Percentiles rank a stretch among this genome's conserved stretches.
phyloP scores from a whole-genome alignment of 1,139 yeast species.

The Scheffersomyces illinoinensis region DNA sequence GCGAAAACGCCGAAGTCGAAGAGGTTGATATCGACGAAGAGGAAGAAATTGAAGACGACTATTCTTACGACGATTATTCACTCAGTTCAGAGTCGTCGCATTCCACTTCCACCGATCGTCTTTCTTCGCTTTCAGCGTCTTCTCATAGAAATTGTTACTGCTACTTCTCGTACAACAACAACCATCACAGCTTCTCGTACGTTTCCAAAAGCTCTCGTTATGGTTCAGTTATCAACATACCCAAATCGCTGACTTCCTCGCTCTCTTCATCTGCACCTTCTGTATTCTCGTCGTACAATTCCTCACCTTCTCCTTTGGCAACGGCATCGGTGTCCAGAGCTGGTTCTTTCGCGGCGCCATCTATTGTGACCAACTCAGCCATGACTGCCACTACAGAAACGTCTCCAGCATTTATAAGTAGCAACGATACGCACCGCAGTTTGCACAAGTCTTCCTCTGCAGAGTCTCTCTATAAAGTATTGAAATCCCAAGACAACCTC shows the following conservation, averaged over 20 bases:
- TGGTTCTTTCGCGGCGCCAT: not conserved
- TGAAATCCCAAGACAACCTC: slow-evolving; percentile 1
- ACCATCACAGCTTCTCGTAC: not conserved
- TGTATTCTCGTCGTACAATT: not conserved
- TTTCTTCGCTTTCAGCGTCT: slow-evolving; percentile 3
- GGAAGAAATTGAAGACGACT: not conserved
- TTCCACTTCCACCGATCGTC: not conserved
- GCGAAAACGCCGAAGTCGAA: not conserved
- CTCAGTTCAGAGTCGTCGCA: not conserved
- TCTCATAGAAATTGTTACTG: not conserved
- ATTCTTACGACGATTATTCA: not conserved
- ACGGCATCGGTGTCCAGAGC: not conserved
- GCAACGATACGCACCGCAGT: not conserved
- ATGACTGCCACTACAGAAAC: not conserved
- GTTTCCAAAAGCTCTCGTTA: not conserved
- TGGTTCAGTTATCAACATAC: not conserved
- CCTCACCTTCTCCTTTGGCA: slow-evolving; percentile 3
- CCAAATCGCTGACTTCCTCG: not conserved
- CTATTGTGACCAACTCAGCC: not conserved
- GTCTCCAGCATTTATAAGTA: not conserved
- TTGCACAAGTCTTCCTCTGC: slow-evolving; percentile 3
- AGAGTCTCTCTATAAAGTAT: slow-evolving; percentile 3
- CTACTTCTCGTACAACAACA: not conserved
- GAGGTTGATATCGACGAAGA: slow-evolving; percentile 3
- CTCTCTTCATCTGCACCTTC: slow-evolving; percentile 1